Conservation (phyloP, 2,329 filamentous ascomycete genomes). For the Fusarium heterosporum region DNA sequence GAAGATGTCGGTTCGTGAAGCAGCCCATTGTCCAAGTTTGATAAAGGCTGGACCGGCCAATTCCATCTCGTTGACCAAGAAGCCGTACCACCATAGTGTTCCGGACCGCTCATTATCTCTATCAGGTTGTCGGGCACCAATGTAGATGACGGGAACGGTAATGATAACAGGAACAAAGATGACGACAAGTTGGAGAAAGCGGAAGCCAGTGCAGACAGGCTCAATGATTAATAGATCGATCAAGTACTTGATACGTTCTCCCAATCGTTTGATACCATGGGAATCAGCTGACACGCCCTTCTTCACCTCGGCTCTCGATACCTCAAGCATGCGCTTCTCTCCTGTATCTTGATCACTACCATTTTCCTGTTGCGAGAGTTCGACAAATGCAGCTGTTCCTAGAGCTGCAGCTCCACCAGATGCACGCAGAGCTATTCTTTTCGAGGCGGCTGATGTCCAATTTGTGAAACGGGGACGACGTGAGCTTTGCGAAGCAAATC, state of each 20-base stretch:
- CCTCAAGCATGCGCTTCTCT: constrained; percentile 88
- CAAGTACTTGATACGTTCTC: constrained; percentile 71
- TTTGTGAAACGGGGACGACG: constrained; percentile 43
- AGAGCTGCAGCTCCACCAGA: constrained; percentile 58
- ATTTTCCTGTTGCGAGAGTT: constrained; percentile 67
- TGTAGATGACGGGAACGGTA: constrained; percentile 82
- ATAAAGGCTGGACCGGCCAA: constrained; percentile 95
- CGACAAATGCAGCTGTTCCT: constrained; percentile 68
- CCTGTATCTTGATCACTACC: constrained; percentile 69
- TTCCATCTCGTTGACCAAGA: constrained; percentile 91
- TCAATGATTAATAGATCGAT: constrained; percentile 83
- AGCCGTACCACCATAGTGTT: constrained; percentile 93
- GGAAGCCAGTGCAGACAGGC: constrained; percentile 84
- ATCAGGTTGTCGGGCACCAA: constrained; percentile 73
- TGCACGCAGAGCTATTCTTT: constrained; percentile 53
- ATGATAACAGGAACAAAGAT: constrained; percentile 94
- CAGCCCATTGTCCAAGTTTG: constrained; percentile 99
- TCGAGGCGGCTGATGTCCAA: constrained; percentile 39
- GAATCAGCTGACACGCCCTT: constrained; percentile 74
- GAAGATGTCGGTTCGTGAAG: constrained; percentile 95
- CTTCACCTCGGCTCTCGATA: constrained; percentile 80
- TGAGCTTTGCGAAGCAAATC: constrained; percentile 44
- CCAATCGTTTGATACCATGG: constrained; percentile 67
- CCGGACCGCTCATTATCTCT: constrained; percentile 81
- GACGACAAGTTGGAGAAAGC: constrained; percentile 86